These are phyloP conservation scores for Ormosia emarginata DNA, from an alignment of 306 rosid species.

Conservation along the genomic window DNA sequence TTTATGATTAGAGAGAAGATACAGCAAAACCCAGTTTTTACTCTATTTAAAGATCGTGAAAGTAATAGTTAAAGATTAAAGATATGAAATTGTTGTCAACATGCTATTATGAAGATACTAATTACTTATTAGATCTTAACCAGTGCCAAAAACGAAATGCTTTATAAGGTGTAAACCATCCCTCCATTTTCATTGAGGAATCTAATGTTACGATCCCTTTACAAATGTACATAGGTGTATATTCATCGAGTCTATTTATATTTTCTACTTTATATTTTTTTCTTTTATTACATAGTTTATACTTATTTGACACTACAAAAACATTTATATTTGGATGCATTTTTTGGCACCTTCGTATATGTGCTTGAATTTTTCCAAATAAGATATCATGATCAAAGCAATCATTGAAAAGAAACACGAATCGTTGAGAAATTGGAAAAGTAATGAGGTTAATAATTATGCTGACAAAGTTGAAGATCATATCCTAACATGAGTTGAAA, in stretches of 20 bases:
- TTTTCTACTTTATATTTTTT: no score
- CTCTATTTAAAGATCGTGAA: not conserved
- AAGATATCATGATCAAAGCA: no score
- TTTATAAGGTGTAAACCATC: not conserved
- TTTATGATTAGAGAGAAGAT: not conserved
- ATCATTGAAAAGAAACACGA: no score
- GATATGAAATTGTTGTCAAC: not conserved
- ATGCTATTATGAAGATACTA: not conserved
- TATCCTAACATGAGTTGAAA: no score
- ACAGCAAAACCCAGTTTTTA: not conserved
- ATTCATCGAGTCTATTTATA: not conserved
- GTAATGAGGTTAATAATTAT: no score
- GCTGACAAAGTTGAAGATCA: no score
- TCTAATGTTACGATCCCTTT: not conserved
- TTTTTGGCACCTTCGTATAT: no score
- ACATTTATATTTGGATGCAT: no score
- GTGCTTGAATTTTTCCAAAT: no score
- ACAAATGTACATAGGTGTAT: slow-evolving; percentile 15
- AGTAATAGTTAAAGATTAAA: not conserved
- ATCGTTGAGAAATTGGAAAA: no score
- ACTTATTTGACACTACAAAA: no score
- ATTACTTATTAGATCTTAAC: not conserved
- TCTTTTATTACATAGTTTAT: no score
- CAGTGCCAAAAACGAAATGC: not conserved
- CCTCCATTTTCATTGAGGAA: not conserved